phyloP scores from a whole-genome alignment of 2,329 filamentous ascomycete genomes.

The Apiospora koreana region DNA sequence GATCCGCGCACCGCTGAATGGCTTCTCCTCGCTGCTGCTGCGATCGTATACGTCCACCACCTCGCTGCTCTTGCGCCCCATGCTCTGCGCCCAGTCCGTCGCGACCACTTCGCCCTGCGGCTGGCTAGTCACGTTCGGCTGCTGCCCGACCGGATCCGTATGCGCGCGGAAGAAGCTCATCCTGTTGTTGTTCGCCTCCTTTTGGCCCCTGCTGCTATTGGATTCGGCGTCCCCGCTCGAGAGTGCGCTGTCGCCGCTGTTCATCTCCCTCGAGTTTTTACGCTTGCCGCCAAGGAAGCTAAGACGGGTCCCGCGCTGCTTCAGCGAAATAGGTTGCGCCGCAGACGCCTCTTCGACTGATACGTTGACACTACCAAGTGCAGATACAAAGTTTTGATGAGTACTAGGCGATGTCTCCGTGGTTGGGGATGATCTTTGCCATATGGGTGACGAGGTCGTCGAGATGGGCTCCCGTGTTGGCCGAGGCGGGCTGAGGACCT shows the following conservation, averaged over 20 bases:
- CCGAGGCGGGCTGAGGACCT: constrained; percentile 58
- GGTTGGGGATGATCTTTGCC: constrained; percentile 35
- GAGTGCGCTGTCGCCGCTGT: constrained; percentile 27
- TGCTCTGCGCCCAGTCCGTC: constrained; percentile 24
- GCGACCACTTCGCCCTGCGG: constrained; percentile 22
- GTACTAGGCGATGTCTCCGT: constrained; percentile 23
- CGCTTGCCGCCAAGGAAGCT: constrained; percentile 59
- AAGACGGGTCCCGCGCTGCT: constrained; percentile 54
- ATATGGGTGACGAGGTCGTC: constrained; percentile 44
- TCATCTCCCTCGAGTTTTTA: constrained; percentile 39
- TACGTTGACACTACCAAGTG: constrained; percentile 27
- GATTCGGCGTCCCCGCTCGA: constrained; percentile 25
- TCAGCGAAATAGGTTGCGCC: constrained; percentile 51
- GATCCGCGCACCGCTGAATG: constrained; percentile 46
- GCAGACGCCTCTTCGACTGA: constrained; percentile 51
- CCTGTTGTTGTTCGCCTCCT: constrained; percentile 36
- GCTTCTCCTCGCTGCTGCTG: constrained; percentile 26
- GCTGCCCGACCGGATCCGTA: constrained; percentile 23
- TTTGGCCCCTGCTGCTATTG: constrained; percentile 35
- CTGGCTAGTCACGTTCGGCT: constrained; percentile 10
- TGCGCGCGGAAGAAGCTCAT: constrained; percentile 48
- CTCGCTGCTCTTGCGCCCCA: constrained; percentile 31
- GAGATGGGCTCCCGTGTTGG: constrained; percentile 40
- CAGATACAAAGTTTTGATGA: constrained; percentile 15
- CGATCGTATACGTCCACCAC: constrained; percentile 29